Base-by-base conservation (phyloP, 2,329 filamentous ascomycete species). In the Exophiala mesophila region DNA sequence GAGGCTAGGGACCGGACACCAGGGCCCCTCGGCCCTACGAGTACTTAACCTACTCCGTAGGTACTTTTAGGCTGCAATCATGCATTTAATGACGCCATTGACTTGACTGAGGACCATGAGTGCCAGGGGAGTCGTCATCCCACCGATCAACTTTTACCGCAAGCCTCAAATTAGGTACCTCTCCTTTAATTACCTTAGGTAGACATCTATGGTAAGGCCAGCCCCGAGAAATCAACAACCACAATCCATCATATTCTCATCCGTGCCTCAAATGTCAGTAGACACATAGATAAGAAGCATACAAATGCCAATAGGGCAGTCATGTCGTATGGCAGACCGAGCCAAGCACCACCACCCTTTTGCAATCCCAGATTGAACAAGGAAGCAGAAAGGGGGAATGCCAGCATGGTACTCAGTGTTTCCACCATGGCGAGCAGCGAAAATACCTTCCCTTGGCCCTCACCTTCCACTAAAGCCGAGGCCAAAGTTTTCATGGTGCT, bases 361-460 rank as follows among this genome's bases (percentile, higher is more conserved):
- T 67, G 60, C 42, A 74, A 60, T 1, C 71, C 72, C 42, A 67
- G 56, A 21, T 69, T 63, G 45, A 74, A 73, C 10, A 70, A 55
- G 6, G 60, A 57, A 2, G 69, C 70, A 29, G 74, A 62, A 3
- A 68, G 52, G 3, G 72, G 62, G 17, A 69, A 71, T 3, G 69
- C 69, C 21, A 73, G 53, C 45, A 74, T 65, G 17, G 64, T 62
- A 5, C 72, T 71, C 7, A 73, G 53, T 12, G 66, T 64, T 47
- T 73, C 69, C 3, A 72, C 57, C 15, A 73, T 67, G 20, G 70
- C 69, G 43, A 74, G 66, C 1, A 72, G 63, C 3, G 70, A 70
- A 53, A 72, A 74, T 10, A 74, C 53, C 8, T 70, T 63, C 4
- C 70, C 71, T 3, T 70, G 67, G 39, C 74, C 63, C 28, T 72